These are phyloP conservation scores for Stropharia rugosoannulata DNA, from an alignment of 768 basidiomycete species.

Conservation along the genomic window DNA sequence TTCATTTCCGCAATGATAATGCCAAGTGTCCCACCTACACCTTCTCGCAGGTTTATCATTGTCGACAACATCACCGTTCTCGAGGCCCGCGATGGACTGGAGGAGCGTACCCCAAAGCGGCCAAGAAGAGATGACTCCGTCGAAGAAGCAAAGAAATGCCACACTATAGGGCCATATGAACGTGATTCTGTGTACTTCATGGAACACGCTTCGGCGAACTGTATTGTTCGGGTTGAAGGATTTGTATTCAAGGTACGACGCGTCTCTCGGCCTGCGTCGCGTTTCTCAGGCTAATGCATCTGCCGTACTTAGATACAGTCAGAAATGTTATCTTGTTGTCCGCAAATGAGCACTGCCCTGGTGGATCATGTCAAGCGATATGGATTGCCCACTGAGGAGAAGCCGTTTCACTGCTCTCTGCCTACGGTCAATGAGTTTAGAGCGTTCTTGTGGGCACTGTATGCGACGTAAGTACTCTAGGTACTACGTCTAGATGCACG, in stretches of 20 bases:
- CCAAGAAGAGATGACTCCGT: constrained; percentile 23
- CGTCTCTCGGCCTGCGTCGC: background rate
- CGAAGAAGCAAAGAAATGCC: constrained; percentile 11
- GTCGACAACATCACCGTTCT: constrained; percentile 30
- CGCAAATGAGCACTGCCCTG: constrained; percentile 11
- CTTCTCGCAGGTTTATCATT: constrained; percentile 22
- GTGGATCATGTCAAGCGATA: constrained; percentile 7
- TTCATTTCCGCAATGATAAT: background rate
- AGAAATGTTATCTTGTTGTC: constrained; percentile 20
- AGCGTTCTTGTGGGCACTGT: constrained; percentile 52
- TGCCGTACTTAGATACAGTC: constrained; percentile 20
- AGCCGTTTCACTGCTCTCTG: constrained; percentile 44
- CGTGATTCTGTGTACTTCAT: constrained; percentile 39
- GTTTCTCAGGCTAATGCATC: background rate
- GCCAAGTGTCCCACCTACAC: background rate
- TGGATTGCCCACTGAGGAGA: constrained; percentile 20
- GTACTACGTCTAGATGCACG: background rate
- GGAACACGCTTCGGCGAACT: constrained; percentile 33
- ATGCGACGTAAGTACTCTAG: constrained; percentile 43
- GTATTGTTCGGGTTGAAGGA: constrained; percentile 41
- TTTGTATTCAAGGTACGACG: constrained; percentile 48
- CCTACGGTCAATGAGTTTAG: constrained; percentile 47
- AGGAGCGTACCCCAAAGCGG: constrained; percentile 22
- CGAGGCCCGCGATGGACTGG: constrained; percentile 26
- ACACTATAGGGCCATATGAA: constrained; percentile 1